Conservation (phyloP, 2,329 filamentous ascomycete species). For the Lecanicillium sp. region DNA sequence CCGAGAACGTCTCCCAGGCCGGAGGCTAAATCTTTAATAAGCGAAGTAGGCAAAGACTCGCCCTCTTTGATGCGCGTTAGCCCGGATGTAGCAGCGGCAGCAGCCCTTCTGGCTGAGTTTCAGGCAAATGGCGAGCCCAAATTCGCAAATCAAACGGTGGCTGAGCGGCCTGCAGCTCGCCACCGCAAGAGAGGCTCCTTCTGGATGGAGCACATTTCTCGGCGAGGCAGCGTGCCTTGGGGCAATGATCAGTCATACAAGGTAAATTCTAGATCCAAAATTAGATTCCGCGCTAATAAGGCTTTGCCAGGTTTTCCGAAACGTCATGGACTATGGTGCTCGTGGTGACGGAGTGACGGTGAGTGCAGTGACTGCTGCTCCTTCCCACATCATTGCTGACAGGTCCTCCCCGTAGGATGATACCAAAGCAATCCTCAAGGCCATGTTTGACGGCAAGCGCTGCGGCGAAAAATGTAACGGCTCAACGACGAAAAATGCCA, state of each 20-base stretch:
- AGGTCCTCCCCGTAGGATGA: background rate
- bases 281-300: too few species aligned
- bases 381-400: too few species aligned
- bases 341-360: background rate
- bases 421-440: background rate
- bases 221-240: background rate
- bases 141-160: background rate
- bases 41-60: background rate
- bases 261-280: too few species aligned
- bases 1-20: background rate
- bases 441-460: background rate
- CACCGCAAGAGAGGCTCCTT: background rate
- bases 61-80: background rate
- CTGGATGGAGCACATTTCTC: background rate
- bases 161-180: background rate
- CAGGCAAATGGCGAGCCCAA: background rate
- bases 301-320: slow-evolving; percentile 5
- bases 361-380: too few species aligned
- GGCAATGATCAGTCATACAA: background rate
- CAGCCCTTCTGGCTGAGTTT: background rate
- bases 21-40: background rate
- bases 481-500: slow-evolving; percentile 16
- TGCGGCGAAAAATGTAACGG: background rate
- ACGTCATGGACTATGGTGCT: slow-evolving; percentile 3
- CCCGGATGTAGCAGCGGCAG: background rate